Conservation (phyloP, 495 filamentous ascomycete genomes). For the Gamarada debralockiae region DNA sequence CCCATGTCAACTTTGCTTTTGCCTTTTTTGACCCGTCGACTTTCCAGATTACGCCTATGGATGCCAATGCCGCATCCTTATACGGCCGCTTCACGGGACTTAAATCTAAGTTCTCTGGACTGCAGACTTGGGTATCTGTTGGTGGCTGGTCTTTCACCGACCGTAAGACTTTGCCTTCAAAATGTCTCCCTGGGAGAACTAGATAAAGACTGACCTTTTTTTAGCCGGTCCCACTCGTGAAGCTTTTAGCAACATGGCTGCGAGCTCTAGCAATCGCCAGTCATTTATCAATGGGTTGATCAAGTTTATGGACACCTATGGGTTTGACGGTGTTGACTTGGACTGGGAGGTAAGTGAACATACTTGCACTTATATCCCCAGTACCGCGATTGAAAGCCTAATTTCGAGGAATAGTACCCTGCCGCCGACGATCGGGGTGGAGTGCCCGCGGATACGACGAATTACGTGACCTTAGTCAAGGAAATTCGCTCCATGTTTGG, state of each 20-base stretch:
- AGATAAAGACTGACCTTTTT: neutral
- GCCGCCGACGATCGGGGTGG: constrained; percentile 45
- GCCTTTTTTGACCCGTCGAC: constrained; percentile 17
- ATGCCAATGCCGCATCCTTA: neutral
- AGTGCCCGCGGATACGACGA: constrained; percentile 32
- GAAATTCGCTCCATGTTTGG: constrained; percentile 6
- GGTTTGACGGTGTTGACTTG: constrained; percentile 53
- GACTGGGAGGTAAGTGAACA: too few relatives aligned
- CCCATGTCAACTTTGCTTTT: constrained; percentile 25
- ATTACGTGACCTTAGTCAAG: constrained; percentile 38
- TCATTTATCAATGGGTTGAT: constrained; percentile 39
- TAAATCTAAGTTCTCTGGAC: constrained; percentile 10
- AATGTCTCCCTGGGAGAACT: too few relatives aligned
- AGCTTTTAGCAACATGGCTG: constrained; percentile 31
- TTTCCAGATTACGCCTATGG: constrained; percentile 11
- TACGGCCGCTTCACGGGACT: constrained; percentile 5
- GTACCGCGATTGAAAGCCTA: constrained; percentile 14
- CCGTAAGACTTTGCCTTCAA: neutral
- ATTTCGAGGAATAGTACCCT: constrained; percentile 43
- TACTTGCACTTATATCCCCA: too few relatives aligned
- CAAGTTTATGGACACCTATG: constrained; percentile 38
- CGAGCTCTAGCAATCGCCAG: constrained; percentile 25
- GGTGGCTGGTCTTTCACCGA: constrained; percentile 43
- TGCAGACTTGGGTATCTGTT: constrained; percentile 35
- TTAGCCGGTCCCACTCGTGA: constrained; percentile 5